Base-by-base conservation (phyloP, 2,329 filamentous ascomycete species). In the Coniochaeta sp. region DNA sequence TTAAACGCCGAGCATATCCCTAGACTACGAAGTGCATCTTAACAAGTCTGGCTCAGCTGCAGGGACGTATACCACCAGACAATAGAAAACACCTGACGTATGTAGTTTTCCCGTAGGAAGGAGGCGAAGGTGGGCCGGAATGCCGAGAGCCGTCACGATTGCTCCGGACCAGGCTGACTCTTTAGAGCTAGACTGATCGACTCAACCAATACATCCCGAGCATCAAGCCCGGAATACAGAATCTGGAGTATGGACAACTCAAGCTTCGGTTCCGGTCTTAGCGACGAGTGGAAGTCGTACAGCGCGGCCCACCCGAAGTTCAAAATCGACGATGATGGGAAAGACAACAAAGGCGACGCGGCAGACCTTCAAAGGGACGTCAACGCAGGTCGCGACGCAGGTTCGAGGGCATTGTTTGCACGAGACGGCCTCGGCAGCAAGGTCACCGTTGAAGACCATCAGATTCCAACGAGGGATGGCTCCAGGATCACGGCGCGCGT, bases 401-500 rank as follows among this genome's bases (percentile, higher is more conserved):
- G 5, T 26, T 31, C 26, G 8, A 18, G 24, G 16, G 45, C 24
- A 20, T 26, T 48, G 16, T 31, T 30, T 31, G 26, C 4, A 26
- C 45, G 45, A 3, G 40, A 48, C 26, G 49, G 45, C 42, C 45
- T 49, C 33, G 49, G 13, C 22, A 30, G 38, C 20, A 42, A 48
- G 42, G 33, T 53, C 6, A 28, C 18, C 26, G 45, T 47, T 18
- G 31, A 30, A 3, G 33, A 49, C 52, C 45, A 49, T 24, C n/a
- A 2, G 6, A 54, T 61, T 22, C 56, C 54, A 5, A 51, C 57
- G 10, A 56, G 57, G 22, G 59, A 61, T 46, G 55, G 57, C 26
- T 31, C 48, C 12, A 20, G 46, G 2, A 35, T 59, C 13, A 48
- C 47, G 6, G 53, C 38, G n/a, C 55, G 57, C 6, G 33, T 51